Evolutionary conservation across 202 grass and related monocot genomes (phyloP).

Genomic region (Brachypodium distachyon): DNA sequence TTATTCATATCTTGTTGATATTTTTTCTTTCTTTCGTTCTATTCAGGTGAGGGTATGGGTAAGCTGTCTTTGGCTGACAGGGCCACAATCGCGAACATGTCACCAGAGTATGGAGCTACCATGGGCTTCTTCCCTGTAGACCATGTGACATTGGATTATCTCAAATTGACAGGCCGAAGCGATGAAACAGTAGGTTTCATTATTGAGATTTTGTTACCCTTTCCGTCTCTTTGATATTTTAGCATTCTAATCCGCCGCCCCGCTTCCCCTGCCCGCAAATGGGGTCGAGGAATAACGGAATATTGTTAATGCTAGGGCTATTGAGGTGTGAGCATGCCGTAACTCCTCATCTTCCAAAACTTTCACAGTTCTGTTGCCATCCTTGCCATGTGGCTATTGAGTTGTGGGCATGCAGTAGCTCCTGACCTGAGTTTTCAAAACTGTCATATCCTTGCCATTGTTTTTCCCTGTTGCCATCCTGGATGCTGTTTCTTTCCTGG

Average conservation of each 20-base stretch:
- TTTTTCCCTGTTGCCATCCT: background rate
- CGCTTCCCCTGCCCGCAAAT: too few relatives aligned
- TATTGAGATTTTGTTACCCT: slow-evolving; percentile 4
- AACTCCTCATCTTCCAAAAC: background rate
- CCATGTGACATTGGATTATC: slow-evolving; percentile 81
- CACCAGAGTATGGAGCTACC: slow-evolving; percentile 95
- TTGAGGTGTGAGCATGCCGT: background rate
- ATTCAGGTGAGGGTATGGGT: slow-evolving; percentile 87
- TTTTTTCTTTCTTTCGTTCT: background rate
- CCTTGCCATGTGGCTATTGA: background rate
- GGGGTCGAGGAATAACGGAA: too few relatives aligned
- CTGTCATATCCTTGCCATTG: background rate
- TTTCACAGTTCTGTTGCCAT: background rate
- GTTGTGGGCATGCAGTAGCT: too few relatives aligned
- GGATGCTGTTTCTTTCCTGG: background rate
- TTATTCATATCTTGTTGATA: background rate
- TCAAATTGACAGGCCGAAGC: slow-evolving; percentile 90
- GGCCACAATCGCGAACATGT: slow-evolving; percentile 98
- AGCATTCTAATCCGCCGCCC: too few relatives aligned
- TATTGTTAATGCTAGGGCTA: background rate
- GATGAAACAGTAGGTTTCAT: slow-evolving; percentile 66
- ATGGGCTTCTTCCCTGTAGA: slow-evolving; percentile 99
- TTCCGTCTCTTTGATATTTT: background rate
- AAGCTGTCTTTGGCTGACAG: slow-evolving; percentile 84
- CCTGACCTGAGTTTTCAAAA: background rate